A percentile compares a stretch with the other conserved stretches of the same genome.
Conservation (phyloP, 176 grass and related monocot species). For the Hordeum marinum region DNA sequence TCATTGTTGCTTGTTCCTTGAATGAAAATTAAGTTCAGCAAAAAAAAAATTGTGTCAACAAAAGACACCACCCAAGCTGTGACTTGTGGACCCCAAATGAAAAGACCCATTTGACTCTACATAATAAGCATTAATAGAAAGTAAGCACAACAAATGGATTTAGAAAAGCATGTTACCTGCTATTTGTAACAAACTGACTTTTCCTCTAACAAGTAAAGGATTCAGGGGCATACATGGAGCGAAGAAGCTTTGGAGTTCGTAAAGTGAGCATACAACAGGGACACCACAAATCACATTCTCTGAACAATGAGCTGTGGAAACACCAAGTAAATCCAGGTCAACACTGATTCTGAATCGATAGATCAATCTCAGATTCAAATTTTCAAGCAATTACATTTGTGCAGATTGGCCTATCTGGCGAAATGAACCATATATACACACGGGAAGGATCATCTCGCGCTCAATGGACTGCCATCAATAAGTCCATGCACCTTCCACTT, state of each 20-base stretch:
- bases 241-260: constrained; percentile 42
- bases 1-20: neutral
- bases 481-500: constrained; percentile 36
- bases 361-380: neutral
- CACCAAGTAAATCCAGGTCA: constrained; percentile 49
- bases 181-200: neutral
- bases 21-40: neutral
- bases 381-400: constrained; percentile 17
- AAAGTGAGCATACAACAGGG: constrained; percentile 41
- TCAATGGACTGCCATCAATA: constrained; percentile 35
- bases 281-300: constrained; percentile 16
- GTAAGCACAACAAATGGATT: neutral
- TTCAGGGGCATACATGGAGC: constrained; percentile 53
- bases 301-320: constrained; percentile 50
- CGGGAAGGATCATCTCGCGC: constrained; percentile 31
- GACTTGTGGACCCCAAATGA: neutral
- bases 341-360: constrained; percentile 4
- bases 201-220: constrained; percentile 43
- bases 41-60: neutral
- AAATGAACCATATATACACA: constrained; percentile 41
- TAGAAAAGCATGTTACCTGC: neutral
- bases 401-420: constrained; percentile 62
- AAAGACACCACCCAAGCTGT: neutral
- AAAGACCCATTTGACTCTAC: neutral
- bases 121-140: neutral